A percentile compares a stretch with the other conserved stretches of the same genome.
phyloP scores from a whole-genome alignment of 306 rosid species.

The Cucumis cinereus region DNA sequence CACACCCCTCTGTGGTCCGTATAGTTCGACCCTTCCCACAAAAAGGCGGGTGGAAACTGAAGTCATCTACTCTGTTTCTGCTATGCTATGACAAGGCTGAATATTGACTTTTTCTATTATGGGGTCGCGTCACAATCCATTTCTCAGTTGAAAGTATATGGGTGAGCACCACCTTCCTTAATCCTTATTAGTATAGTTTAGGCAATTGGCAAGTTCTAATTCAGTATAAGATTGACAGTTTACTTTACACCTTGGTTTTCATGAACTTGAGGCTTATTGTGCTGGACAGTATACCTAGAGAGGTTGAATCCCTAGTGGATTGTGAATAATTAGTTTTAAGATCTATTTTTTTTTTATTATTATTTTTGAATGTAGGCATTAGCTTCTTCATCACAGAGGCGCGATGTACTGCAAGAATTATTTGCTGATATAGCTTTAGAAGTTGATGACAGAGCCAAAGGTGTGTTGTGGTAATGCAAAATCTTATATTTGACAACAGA shows the following conservation, averaged over 20 bases:
- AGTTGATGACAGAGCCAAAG: conserved; percentile 85
- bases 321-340: not conserved
- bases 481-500: not conserved
- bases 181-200: not conserved
- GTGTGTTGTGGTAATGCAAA: conserved; percentile 25
- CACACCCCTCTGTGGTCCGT: not conserved
- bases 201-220: not conserved
- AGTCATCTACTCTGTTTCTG: not conserved
- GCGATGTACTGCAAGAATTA: conserved; percentile 79
- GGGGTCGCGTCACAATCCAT: not conserved
- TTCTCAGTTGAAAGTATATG: not conserved
- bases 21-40: not conserved
- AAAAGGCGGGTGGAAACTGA: not conserved
- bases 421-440: conserved; percentile 90
- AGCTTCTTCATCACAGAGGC: conserved; percentile 74
- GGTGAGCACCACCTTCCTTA: not conserved
- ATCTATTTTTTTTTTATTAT: not conserved
- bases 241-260: not conserved
- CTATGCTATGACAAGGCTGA: not conserved
- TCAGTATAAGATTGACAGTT: not conserved
- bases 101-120: not conserved
- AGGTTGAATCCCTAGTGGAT: not conserved
- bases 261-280: not conserved
- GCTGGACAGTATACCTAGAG: not conserved
- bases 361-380: conserved; percentile 45